phyloP scores from a whole-genome alignment of 2,329 filamentous ascomycete species.

The Colletotrichum noveboracense region DNA sequence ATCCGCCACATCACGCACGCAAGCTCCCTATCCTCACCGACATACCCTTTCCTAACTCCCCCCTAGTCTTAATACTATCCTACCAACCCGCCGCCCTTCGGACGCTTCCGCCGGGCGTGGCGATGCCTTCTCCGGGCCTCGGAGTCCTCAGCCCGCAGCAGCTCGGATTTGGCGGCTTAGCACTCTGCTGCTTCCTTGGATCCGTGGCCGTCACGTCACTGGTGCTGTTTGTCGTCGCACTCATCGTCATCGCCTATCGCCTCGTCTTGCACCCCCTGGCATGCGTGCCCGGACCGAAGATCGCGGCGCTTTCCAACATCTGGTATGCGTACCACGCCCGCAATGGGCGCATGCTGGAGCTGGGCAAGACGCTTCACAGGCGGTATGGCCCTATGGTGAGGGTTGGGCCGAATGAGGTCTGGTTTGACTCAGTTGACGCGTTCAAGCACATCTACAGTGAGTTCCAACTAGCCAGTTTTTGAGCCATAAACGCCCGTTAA shows the following conservation, averaged over 20 bases:
- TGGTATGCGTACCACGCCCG: slow-evolving; percentile 54
- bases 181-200: not conserved
- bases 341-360: slow-evolving; percentile 43
- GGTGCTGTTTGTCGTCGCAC: not conserved
- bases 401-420: slow-evolving; percentile 59
- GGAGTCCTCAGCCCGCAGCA: not conserved
- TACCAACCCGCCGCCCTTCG: not conserved
- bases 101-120: not conserved
- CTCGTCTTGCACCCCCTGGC: slow-evolving; percentile 50
- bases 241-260: slow-evolving; percentile 35
- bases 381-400: slow-evolving; percentile 57
- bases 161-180: not conserved
- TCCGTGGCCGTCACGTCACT: not conserved
- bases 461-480: slow-evolving; percentile 10
- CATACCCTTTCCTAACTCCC: not conserved
- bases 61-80: not conserved
- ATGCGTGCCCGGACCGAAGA: slow-evolving; percentile 48
- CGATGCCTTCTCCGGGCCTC: slow-evolving; percentile 6
- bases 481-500: not conserved
- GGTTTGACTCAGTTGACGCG: slow-evolving; percentile 53
- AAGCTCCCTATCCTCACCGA: not conserved
- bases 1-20: slow-evolving; percentile 16
- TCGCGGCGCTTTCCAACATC: slow-evolving; percentile 50
- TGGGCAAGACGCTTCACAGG: slow-evolving; percentile 50
- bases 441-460: slow-evolving; percentile 54